Percentiles rank a stretch among this genome's conserved stretches.
phyloP scores from a whole-genome alignment of 768 basidiomycete genomes.

The Tubosaeta sp. region DNA sequence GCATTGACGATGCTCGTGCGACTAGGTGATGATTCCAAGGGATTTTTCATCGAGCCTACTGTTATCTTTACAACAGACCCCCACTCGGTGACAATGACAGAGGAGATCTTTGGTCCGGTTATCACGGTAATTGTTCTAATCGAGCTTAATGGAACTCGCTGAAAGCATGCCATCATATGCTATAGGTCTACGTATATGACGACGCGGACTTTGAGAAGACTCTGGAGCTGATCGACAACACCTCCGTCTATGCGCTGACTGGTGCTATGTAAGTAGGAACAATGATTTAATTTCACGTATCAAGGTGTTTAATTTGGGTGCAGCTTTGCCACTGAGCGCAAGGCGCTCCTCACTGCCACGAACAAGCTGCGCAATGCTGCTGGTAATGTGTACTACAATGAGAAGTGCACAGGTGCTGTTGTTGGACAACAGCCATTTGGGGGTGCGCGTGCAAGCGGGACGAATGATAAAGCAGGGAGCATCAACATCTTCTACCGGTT shows the following conservation, averaged over 20 bases:
- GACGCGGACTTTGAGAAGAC: constrained; percentile 86
- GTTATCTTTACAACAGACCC: constrained; percentile 92
- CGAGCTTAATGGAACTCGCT: neutral
- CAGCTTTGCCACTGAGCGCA: constrained; percentile 82
- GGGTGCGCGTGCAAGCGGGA: constrained; percentile 87
- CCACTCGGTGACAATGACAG: constrained; percentile 79
- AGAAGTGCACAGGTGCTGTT: constrained; percentile 96
- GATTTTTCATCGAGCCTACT: constrained; percentile 93
- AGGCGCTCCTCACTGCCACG: constrained; percentile 73
- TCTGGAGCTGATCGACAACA: constrained; percentile 79
- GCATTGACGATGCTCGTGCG: neutral
- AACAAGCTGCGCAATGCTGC: constrained; percentile 85
- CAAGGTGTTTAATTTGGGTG: constrained; percentile 8
- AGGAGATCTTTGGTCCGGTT: constrained; percentile 98
- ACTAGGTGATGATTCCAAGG: constrained; percentile 81
- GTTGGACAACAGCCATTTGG: constrained; percentile 99
- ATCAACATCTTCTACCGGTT: constrained; percentile 75
- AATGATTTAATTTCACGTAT: too few species aligned
- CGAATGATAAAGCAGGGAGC: constrained; percentile 97
- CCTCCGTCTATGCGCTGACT: constrained; percentile 89
- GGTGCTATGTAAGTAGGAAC: constrained; percentile 72
- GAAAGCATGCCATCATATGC: neutral
- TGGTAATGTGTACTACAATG: constrained; percentile 97
- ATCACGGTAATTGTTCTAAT: constrained; percentile 58
- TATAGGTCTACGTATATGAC: constrained; percentile 82